Conservation (phyloP, 1,139 yeast species). For the Magnusiomyces ingens region DNA sequence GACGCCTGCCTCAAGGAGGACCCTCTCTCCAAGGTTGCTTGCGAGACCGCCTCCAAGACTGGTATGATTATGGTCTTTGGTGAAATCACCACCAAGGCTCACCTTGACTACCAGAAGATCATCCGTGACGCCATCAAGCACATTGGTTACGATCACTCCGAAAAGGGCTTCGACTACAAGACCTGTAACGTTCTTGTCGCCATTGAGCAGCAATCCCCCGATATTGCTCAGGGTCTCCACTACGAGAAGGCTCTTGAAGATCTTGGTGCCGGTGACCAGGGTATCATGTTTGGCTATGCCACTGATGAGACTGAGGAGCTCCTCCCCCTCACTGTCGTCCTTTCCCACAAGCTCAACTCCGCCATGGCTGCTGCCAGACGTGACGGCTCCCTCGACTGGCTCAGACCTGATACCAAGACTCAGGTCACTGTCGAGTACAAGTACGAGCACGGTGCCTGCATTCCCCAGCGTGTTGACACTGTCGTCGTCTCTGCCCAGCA, state of each 20-base stretch:
- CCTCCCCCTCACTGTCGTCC: constrained; percentile 87
- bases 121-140: constrained; percentile 97
- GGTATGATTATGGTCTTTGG: constrained; percentile 99
- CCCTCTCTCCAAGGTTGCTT: constrained; percentile 97
- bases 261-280: constrained; percentile 99
- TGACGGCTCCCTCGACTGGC: constrained; percentile 88
- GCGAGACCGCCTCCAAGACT: constrained; percentile 98
- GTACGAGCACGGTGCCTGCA: constrained; percentile 89
- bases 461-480: constrained; percentile 95
- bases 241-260: constrained; percentile 95
- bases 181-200: constrained; percentile 98
- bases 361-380: constrained; percentile 98
- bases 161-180: constrained; percentile 97
- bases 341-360: constrained; percentile 93
- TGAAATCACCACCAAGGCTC: constrained; percentile 96
- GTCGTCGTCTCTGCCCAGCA: constrained; percentile 97
- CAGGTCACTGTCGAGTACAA: constrained; percentile 97
- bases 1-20: constrained; percentile 96
- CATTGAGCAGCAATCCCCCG: constrained; percentile 98
- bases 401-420: constrained; percentile 99
- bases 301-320: constrained; percentile 98
- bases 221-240: constrained; percentile 98
- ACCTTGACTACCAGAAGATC: constrained; percentile 91
- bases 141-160: constrained; percentile 95
- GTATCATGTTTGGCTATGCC: constrained; percentile 99